These are phyloP conservation scores for Fraxinus latifolia DNA, from an alignment of 305 asterid species.

Conservation along the genomic window DNA sequence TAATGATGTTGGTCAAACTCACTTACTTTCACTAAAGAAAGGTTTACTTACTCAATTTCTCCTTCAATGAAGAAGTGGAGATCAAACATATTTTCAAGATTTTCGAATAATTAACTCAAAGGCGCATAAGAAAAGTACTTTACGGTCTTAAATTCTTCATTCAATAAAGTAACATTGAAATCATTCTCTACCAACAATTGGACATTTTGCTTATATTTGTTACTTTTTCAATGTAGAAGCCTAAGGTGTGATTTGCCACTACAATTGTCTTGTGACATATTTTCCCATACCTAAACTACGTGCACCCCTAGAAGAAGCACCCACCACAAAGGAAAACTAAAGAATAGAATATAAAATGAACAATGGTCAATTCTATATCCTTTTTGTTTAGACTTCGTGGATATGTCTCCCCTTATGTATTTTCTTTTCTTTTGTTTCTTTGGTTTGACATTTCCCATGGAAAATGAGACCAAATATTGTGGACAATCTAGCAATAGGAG, in stretches of 20 bases:
- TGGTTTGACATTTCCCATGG: conserved; percentile 26
- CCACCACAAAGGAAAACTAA: conserved; percentile 18
- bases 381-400: conserved; percentile 23
- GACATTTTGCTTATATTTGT: neutral
- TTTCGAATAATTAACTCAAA: neutral
- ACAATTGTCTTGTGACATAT: neutral
- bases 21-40: neutral
- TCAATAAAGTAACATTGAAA: conserved; percentile 5
- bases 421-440: conserved; percentile 14
- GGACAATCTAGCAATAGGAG: conserved; percentile 36
- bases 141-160: neutral
- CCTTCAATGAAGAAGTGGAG: neutral
- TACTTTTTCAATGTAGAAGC: neutral
- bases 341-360: conserved; percentile 6
- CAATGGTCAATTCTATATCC: conserved; percentile 24
- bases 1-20: neutral
- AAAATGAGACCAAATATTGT: conserved; percentile 45
- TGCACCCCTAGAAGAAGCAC: conserved; percentile 36
- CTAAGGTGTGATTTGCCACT: neutral
- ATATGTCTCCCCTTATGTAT: conserved; percentile 26
- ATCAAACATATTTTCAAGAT: neutral
- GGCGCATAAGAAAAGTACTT: neutral
- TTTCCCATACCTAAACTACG: conserved; percentile 18
- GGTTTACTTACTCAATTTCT: neutral
- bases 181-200: neutral